These are phyloP conservation scores for Brassica napus DNA, from an alignment of 345 rosid species.

Conservation along the genomic window DNA sequence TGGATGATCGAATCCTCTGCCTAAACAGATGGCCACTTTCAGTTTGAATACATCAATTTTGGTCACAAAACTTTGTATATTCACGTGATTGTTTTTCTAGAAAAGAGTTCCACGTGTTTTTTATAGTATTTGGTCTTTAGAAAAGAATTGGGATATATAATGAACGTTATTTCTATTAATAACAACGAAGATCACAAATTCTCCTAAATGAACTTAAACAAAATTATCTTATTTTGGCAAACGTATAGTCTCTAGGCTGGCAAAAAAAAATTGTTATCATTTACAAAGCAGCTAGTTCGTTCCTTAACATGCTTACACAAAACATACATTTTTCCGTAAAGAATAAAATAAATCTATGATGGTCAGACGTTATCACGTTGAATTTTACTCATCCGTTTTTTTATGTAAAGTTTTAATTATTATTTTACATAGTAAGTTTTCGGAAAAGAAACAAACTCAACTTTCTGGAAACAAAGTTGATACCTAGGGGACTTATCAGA, in stretches of 20 bases:
- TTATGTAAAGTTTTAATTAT: neutral
- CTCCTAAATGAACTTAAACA: neutral
- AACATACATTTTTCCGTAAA: neutral
- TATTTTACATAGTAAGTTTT: neutral
- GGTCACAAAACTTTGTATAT: conserved; percentile 16
- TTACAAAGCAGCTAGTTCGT: neutral
- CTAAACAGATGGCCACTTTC: conserved; percentile 38
- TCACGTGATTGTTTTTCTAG: neutral
- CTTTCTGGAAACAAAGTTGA: neutral
- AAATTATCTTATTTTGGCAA: neutral
- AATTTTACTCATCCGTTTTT: neutral
- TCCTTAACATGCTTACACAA: neutral
- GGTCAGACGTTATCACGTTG: neutral
- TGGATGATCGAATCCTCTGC: conserved; percentile 41
- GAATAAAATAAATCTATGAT: neutral
- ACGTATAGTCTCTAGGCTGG: neutral
- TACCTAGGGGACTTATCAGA: neutral
- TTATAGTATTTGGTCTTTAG: neutral
- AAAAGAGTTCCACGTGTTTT: conserved; percentile 2
- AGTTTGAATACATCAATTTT: conserved; percentile 27
- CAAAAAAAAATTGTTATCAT: neutral
- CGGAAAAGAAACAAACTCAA: neutral
- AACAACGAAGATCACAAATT: neutral
- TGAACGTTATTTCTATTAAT: neutral
- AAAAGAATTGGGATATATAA: neutral